These are phyloP conservation scores for Chlorella sp. DNA, from an alignment of 139 green algal genomes.

Conservation along the genomic window DNA sequence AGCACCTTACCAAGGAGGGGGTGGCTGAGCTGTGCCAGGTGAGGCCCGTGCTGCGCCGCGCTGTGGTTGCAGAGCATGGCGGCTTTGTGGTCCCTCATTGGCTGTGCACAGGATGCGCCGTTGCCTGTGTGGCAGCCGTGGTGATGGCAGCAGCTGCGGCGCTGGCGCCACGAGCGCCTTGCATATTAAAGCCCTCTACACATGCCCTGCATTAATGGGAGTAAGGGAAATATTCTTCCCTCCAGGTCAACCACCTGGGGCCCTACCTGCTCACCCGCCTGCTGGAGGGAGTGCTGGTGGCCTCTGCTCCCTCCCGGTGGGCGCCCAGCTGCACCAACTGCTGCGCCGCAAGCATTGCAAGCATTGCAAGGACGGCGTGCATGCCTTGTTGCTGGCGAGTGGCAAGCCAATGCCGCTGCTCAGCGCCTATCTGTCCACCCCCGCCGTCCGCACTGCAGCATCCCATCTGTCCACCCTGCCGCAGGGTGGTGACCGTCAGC, in stretches of 20 bases:
- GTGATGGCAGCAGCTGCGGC: no score
- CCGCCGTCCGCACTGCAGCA: not conserved
- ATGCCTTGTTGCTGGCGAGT: no score
- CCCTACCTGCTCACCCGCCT: constrained; percentile 77
- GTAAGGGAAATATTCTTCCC: not conserved
- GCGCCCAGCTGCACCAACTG: not conserved
- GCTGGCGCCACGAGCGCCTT: no score
- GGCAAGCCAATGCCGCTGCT: no score
- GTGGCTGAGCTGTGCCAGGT: constrained; percentile 7
- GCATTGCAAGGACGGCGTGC: not conserved
- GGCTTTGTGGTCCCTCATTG: no score
- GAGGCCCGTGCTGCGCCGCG: not conserved
- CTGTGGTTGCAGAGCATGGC: no score
- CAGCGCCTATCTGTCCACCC: no score
- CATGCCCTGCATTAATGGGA: no score
- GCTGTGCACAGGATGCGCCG: no score
- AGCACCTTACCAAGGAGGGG: not conserved
- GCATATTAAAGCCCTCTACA: no score
- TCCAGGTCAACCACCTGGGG: constrained; percentile 35
- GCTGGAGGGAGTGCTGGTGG: constrained; percentile 53
- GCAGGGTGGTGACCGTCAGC: constrained; percentile 51
- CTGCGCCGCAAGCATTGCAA: not conserved
- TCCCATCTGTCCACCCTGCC: no score
- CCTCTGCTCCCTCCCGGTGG: constrained; percentile 23
- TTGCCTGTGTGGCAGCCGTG: no score